Base-by-base conservation (phyloP, 106 monocot genomes). In the Dendrobium catenatum region DNA sequence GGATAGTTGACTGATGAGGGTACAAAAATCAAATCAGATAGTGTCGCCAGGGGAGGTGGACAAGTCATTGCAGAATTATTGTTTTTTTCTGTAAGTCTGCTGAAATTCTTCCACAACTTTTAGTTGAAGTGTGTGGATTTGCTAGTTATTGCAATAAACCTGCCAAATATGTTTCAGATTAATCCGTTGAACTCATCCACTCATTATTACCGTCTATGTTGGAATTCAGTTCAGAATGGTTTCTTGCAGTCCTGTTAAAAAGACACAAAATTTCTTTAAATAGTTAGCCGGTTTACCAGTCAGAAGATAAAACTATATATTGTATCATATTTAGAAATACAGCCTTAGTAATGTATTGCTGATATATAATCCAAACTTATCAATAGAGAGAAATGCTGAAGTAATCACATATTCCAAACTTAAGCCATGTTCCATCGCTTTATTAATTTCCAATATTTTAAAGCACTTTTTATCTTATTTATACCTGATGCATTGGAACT, bases 1-100 rank as follows among this genome's bases (percentile, higher is more conserved):
- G 81, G 19, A 20, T 42, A 29, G 78, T 48, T 43, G 84, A 75
- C 10, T 84, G 68, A 81, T 17, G 6, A 77, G 31, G 20, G 55
- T 43, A 51, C 37, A 51, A 51, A 46, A 42, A 49, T 24, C n/a
- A 20, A 17, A 58, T 4, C 58, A 58, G 4, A 58, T 44, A 6
- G 0, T 44, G 44, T 44, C 8, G 44, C 8, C 3, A 6, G 44
- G 8, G 4, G 44, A 44, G 44, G 8, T 44, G 44, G 3, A 44
- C 3, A 44, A 1, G 44, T 4, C 44, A 44, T 9, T 46, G 9
- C n/a, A 4, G 4, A 58, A 58, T n/a, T 4, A 58, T 58, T 18
- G 18, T 58, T 58, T 58, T 11, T 56, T 56, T 16, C 64, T 26
- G 26, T 24, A 2, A 8, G 6, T 5, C 10, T 66, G n/a, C 58